Evolutionary conservation across 257 asterid genomes (phyloP).

Genomic region (Solanum paucissectum): DNA sequence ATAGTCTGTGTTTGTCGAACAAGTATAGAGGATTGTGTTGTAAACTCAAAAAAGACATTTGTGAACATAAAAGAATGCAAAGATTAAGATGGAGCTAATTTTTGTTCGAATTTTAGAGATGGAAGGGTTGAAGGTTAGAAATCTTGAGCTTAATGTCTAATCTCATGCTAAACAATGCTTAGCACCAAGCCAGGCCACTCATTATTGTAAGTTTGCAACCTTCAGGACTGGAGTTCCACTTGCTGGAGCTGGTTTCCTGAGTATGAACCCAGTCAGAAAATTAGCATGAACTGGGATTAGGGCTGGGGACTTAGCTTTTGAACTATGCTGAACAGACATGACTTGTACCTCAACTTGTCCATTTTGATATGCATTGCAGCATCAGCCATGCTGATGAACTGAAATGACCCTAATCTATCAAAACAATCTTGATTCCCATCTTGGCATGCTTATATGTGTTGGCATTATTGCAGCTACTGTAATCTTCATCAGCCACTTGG

Average conservation of each 20-base stretch:
- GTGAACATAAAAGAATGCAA: neutral
- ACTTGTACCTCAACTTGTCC: neutral
- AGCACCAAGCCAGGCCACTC: neutral
- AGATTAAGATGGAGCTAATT: neutral
- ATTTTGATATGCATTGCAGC: neutral
- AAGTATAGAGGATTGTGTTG: neutral
- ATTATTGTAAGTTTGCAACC: neutral
- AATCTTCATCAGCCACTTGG: neutral
- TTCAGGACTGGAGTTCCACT: neutral
- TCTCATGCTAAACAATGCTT: neutral
- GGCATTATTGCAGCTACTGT: neutral
- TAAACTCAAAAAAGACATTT: neutral
- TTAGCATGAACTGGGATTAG: neutral
- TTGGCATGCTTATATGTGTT: neutral
- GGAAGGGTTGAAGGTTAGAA: neutral
- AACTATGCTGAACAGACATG: neutral
- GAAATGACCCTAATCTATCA: neutral
- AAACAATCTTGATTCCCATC: neutral
- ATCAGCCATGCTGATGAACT: neutral
- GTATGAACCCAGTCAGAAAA: neutral
- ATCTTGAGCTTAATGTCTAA: neutral
- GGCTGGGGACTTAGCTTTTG: neutral
- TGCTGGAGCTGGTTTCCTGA: neutral
- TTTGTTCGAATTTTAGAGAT: neutral
- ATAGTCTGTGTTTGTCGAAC: neutral